Evolutionary conservation across 441 rosid species (phyloP).

Genomic region (Erodium texanum): DNA sequence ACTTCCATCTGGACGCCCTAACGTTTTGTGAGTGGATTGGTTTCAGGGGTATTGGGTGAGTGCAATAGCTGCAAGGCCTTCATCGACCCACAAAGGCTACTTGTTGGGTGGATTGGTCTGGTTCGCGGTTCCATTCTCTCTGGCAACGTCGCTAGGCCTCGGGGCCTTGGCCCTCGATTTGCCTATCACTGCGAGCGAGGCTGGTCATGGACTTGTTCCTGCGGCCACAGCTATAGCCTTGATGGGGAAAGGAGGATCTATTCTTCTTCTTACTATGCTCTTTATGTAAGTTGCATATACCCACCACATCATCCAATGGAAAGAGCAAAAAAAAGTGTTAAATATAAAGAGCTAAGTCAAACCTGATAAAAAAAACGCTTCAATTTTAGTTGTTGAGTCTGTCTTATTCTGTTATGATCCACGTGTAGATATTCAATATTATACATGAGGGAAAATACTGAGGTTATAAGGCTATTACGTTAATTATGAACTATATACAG

Average conservation of each 20-base stretch:
- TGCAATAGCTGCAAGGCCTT: slow-evolving; percentile 93
- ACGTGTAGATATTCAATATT: too few species aligned
- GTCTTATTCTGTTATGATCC: too few species aligned
- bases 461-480: too few species aligned
- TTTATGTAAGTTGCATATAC: slow-evolving; percentile 68
- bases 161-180: slow-evolving; percentile 92
- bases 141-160: slow-evolving; percentile 80
- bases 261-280: slow-evolving; percentile 88
- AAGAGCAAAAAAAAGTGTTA: too few species aligned
- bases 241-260: slow-evolving; percentile 90
- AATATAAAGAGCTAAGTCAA: too few species aligned
- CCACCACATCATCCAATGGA: too few species aligned
- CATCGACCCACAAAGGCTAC: slow-evolving; percentile 89
- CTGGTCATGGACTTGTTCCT: slow-evolving; percentile 77
- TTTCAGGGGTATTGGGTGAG: slow-evolving; percentile 90
- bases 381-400: too few species aligned
- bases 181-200: slow-evolving; percentile 62
- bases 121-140: slow-evolving; percentile 91
- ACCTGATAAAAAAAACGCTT: too few species aligned
- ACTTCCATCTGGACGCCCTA: neutral
- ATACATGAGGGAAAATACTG: too few species aligned
- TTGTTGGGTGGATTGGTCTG: slow-evolving; percentile 85
- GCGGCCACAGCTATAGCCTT: slow-evolving; percentile 91
- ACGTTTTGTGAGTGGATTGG: neutral
- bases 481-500: too few species aligned